phyloP scores from a whole-genome alignment of 2,329 filamentous ascomycete genomes.

The Sclerotinia nivalis region DNA sequence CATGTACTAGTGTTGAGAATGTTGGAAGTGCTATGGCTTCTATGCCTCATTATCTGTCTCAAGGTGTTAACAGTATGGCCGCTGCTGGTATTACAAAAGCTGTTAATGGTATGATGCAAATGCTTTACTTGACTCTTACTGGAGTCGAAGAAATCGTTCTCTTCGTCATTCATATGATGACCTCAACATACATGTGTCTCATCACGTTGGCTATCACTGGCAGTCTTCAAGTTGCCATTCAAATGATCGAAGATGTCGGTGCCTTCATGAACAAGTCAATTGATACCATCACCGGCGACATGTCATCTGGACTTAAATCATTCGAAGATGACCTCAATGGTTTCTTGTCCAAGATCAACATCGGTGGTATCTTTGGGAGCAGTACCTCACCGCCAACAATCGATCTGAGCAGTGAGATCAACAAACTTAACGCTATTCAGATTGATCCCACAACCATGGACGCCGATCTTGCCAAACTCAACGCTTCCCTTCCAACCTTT shows the following conservation, averaged over 20 bases:
- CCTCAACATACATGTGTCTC: conserved; percentile 85
- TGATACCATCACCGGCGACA: conserved; percentile 47
- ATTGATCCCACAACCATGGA: conserved; percentile 68
- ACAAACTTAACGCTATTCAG: conserved; percentile 67
- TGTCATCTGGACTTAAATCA: conserved; percentile 51
- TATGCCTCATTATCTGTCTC: conserved; percentile 93
- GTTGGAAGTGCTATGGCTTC: conserved; percentile 95
- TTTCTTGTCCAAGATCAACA: conserved; percentile 57
- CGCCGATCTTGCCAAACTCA: conserved; percentile 68
- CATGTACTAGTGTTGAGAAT: conserved; percentile 89
- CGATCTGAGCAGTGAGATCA: conserved; percentile 65
- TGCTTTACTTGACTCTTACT: conserved; percentile 76
- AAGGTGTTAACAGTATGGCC: conserved; percentile 83
- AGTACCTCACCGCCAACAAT: conserved; percentile 51
- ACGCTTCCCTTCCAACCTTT: conserved; percentile 79
- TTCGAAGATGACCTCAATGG: conserved; percentile 59
- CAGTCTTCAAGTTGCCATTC: conserved; percentile 69
- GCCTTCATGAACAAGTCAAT: conserved; percentile 60
- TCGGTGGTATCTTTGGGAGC: conserved; percentile 47
- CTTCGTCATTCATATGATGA: conserved; percentile 90
- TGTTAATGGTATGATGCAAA: conserved; percentile 74
- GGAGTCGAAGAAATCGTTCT: conserved; percentile 84
- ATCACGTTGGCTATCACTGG: conserved; percentile 81
- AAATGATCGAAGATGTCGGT: conserved; percentile 60
- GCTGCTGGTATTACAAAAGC: conserved; percentile 78